These are phyloP conservation scores for Rhizopogon vulgaris DNA, from an alignment of 768 basidiomycete genomes.

Conservation along the genomic window DNA sequence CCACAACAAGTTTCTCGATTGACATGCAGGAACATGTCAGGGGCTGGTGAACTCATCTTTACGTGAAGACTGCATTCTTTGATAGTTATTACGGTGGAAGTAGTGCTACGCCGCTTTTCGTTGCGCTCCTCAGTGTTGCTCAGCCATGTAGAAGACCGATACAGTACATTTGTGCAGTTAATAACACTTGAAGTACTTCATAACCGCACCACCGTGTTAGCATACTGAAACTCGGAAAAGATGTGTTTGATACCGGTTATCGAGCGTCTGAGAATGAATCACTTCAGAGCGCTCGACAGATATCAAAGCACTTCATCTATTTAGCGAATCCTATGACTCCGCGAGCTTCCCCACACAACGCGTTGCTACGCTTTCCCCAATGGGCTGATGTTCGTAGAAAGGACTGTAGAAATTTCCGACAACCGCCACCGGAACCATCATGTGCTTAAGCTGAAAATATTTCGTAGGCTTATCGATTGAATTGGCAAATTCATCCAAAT, in stretches of 20 bases:
- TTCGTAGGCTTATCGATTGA: neutral
- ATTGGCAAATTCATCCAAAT: neutral
- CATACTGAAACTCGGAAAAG: neutral
- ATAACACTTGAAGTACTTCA: neutral
- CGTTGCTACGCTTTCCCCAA: neutral
- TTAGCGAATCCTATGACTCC: neutral
- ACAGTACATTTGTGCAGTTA: too few species aligned
- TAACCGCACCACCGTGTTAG: neutral
- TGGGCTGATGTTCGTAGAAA: neutral
- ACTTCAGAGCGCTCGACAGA: neutral
- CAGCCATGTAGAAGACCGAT: too few species aligned
- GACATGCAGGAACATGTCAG: neutral
- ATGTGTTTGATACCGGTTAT: neutral
- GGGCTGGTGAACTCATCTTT: neutral
- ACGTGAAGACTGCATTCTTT: neutral
- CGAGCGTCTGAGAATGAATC: neutral
- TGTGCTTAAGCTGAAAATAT: neutral
- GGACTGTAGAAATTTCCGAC: neutral
- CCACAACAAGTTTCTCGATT: neutral
- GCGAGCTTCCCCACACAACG: neutral
- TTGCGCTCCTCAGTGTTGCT: neutral
- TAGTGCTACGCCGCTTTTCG: neutral
- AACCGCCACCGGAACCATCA: neutral
- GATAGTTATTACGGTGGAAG: neutral
- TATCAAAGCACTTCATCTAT: neutral